Base-by-base conservation (phyloP, 148 eudicot genomes). In the Pouteria glomerata region DNA sequence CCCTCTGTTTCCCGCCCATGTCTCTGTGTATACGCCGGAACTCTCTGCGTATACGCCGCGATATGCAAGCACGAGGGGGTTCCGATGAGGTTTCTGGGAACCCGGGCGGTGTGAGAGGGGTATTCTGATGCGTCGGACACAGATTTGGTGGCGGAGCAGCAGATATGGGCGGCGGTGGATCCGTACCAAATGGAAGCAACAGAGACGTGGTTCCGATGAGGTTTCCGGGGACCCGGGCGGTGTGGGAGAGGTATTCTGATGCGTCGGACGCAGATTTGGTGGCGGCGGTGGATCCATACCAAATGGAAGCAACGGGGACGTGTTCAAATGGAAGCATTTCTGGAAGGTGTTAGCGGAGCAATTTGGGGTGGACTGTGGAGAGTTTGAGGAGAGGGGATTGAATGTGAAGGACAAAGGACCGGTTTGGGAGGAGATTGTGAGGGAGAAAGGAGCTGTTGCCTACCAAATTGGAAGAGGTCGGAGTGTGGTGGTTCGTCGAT, bases 391-490 rank as follows among this genome's bases (percentile, higher is more conserved):
- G 10, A 84, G 80, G 48, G 13, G 56, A 0, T 4, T 76, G 55
- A 77, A 73, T 24, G 66, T 90, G 96, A 82, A 81, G 73, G 88
- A 69, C 11, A 90, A 88, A 65, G 86, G 74, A 34, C 23, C 68
- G 24, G 88, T 88, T 5, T 90, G 96, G 96, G 93, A 88, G 23
- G 84, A 83, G 68, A 86, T 90, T 41, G 87, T 88, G 74, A 78
- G 63, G 64, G 85, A 86, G 68, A 83, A 78, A 6, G 86, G 83
- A 1, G n/a, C 59, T 90, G 68, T 30, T 76, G 63, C 66, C 77
- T 0, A 86, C 89, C 4, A 86, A 82, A 51, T 39, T 90, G 52
- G 88, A 82, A 57, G 90, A 90, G 47, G 70, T 88, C 26, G 93
- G 84, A 6, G 60, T 23, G 1, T 90, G 96, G 93, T 77, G 86